Base-by-base conservation (phyloP, 208 protist species). In the Tetramitus jugosus region DNA sequence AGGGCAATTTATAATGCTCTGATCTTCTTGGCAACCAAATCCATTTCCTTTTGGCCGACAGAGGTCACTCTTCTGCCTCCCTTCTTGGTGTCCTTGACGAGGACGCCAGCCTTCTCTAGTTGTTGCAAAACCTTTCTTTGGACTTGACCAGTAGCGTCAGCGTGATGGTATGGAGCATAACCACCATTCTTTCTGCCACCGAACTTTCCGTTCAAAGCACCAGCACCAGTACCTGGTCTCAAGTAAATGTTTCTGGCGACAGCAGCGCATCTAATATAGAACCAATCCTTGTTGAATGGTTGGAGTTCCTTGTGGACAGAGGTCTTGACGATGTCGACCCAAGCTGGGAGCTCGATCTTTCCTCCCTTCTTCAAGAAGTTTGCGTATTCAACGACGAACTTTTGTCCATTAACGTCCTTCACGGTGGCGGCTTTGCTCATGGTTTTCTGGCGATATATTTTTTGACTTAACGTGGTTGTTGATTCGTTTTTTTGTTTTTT, bases 251-350 rank as follows among this genome's bases (percentile, higher is more conserved):
- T 91, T 86, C 96, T 95, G 75, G 97, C 94, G 40, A 98, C 90
- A 65, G 95, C 90, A 72, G 96, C 96, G 77, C 80, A 14, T 43
- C 95, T 94, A 85, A 97, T 89, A 90, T 96, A 99, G 87, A 95
- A 98, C 96, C 96, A 99, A 90, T 99, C 95, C 77, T 91, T 87
- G 88, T 98, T 94, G 84, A 92, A 89, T 74, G 96, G 96, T 79
- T 93, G 90, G 72, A 96, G 90, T 86, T 98, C 95, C 87, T 95
- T 96, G 83, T 90, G 88, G 81, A 88, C 85, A 67, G 90, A 95
- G 75, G 94, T 96, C 90, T 99, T 99, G 77, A 96, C 91, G 85
- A 97, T 87, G 83, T 98, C 96, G 71, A 91, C 90, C 89, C 94
- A 98, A 84, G 94, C 90, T 78, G 96, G 96, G 72, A 98, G 90